phyloP scores from a whole-genome alignment of 176 grass and related monocot genomes.

The Panicum miliaceum region DNA sequence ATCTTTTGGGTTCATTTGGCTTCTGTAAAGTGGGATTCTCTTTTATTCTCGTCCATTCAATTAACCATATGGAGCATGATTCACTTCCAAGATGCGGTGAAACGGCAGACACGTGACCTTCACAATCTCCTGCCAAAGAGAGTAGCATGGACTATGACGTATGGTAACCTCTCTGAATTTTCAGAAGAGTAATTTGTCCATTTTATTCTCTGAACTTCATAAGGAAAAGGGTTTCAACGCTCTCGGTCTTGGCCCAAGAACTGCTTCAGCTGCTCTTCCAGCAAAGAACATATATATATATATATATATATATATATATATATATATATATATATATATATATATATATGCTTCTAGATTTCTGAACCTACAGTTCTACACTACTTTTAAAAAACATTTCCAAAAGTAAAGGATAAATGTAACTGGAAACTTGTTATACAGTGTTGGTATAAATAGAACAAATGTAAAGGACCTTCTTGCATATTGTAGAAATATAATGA shows the following conservation, averaged over 20 bases:
- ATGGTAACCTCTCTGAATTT: slow-evolving; percentile 5
- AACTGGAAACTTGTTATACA: too few species aligned
- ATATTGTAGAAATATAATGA: too few species aligned
- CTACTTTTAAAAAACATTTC: neutral
- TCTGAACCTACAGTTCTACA: neutral
- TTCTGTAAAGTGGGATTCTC: neutral
- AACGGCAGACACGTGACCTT: neutral
- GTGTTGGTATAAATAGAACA: too few species aligned
- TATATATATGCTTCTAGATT: neutral
- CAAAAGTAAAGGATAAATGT: too few species aligned
- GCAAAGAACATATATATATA: too few species aligned
- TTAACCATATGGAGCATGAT: neutral
- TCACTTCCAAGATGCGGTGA: neutral
- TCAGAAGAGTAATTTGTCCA: slow-evolving; percentile 5
- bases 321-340: too few species aligned
- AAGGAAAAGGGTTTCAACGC: neutral
- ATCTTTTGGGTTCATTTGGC: neutral
- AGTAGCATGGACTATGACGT: neutral
- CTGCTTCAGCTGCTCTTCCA: neutral
- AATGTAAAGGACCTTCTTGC: too few species aligned
- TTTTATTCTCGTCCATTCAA: neutral
- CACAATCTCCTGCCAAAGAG: neutral
- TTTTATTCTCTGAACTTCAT: neutral
- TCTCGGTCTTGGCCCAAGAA: neutral
- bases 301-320: too few species aligned